Evolutionary conservation across 768 basidiomycete genomes (phyloP).

Genomic region (Fibroporia radiculosa): DNA sequence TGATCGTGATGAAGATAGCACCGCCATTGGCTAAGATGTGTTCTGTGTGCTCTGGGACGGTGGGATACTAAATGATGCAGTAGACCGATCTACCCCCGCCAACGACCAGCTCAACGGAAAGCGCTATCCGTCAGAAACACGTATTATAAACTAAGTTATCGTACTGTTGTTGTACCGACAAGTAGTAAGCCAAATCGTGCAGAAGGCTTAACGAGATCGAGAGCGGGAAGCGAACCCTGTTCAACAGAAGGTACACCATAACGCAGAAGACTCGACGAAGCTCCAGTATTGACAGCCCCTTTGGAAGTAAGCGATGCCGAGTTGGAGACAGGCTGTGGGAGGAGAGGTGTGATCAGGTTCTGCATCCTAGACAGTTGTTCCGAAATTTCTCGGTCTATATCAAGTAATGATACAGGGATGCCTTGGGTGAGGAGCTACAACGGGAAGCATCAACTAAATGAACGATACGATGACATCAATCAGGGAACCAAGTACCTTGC

Average conservation of each 20-base stretch:
- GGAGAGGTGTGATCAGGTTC: conserved; percentile 50
- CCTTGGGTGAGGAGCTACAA: background rate
- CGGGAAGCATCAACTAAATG: conserved; percentile 1
- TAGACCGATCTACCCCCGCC: no score
- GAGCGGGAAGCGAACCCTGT: conserved; percentile 46
- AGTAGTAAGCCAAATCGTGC: conserved; percentile 71
- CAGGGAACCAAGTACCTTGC: conserved; percentile 6
- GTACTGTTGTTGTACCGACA: conserved; percentile 37
- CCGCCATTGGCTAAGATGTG: no score
- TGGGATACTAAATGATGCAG: no score
- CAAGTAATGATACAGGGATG: background rate
- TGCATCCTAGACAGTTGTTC: conserved; percentile 52
- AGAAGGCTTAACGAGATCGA: conserved; percentile 63
- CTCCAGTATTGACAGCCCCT: conserved; percentile 21
- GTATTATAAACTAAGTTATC: no score
- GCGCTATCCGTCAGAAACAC: no score
- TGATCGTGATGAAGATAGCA: no score
- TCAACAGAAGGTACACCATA: conserved; percentile 47
- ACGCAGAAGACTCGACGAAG: conserved; percentile 36
- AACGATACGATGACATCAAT: background rate
- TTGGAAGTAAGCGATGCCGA: conserved; percentile 5
- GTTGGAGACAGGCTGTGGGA: conserved; percentile 30
- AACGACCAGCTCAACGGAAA: no score
- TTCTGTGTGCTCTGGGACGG: no score
- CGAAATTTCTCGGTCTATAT: conserved; percentile 9